Evolutionary conservation across 805 yeast species (phyloP).

Genomic region (Hanseniaspora guilliermondii): DNA sequence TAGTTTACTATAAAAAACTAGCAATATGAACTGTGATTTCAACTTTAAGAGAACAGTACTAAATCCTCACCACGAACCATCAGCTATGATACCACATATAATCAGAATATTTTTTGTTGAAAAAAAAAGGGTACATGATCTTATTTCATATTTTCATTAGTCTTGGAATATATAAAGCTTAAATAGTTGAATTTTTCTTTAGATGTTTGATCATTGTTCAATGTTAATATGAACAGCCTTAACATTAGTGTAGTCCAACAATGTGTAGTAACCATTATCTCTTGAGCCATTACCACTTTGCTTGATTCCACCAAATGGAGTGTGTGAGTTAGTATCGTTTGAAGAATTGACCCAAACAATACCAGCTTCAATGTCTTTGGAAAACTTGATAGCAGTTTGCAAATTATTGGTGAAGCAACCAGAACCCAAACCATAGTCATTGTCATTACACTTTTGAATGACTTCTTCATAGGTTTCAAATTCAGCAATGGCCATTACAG

Average conservation of each 20-base stretch:
- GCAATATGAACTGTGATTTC: too few relatives aligned
- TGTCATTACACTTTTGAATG: slow-evolving; percentile 32
- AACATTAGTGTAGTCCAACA: slow-evolving; percentile 48
- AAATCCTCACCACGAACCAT: too few relatives aligned
- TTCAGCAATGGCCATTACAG: slow-evolving; percentile 35
- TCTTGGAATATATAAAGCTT: not conserved
- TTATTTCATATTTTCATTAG: not conserved
- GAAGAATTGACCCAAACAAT: slow-evolving; percentile 50
- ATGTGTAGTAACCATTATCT: slow-evolving; percentile 56
- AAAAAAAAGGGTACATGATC: not conserved
- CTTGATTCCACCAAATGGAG: slow-evolving; percentile 62
- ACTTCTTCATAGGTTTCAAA: slow-evolving; percentile 37
- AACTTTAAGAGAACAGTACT: too few relatives aligned
- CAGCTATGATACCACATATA: too few relatives aligned
- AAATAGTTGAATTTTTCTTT: not conserved
- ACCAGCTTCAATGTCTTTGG: slow-evolving; percentile 34
- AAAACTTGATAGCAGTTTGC: slow-evolving; percentile 31
- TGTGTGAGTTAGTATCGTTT: slow-evolving; percentile 42
- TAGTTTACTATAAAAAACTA: not conserved
- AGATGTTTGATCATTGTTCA: slow-evolving; percentile 26
- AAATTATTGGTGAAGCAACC: slow-evolving; percentile 33
- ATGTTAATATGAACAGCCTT: slow-evolving; percentile 63
- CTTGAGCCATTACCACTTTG: slow-evolving; percentile 50
- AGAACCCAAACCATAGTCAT: slow-evolving; percentile 38
- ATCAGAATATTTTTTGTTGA: too few relatives aligned